Conservation (phyloP, 2,329 filamentous ascomycete genomes). For the Xylaria sp. region DNA sequence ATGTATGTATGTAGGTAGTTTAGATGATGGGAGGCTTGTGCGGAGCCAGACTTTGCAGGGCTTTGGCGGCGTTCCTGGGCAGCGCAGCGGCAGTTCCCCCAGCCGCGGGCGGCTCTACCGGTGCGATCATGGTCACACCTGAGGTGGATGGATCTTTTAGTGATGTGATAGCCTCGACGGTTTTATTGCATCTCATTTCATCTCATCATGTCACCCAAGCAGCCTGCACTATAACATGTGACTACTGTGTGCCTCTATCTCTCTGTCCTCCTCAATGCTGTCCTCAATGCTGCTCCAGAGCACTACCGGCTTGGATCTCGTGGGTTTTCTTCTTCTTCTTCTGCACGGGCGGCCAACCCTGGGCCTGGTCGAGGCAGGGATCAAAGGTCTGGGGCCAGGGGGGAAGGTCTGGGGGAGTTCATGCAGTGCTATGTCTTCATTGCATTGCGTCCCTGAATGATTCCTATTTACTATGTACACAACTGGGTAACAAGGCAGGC, state of each 20-base stretch:
- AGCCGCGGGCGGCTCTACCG: slow-evolving; percentile 27
- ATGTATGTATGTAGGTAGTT: not conserved
- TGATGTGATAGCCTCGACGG: slow-evolving; percentile 25
- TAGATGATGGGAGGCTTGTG: slow-evolving; percentile 26
- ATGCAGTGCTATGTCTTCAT: slow-evolving; percentile 20
- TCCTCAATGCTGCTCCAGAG: not conserved
- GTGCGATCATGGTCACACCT: slow-evolving; percentile 25
- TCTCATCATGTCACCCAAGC: slow-evolving; percentile 24
- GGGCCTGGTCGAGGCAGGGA: slow-evolving; percentile 13
- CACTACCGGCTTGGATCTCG: not conserved
- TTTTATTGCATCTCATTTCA: slow-evolving; percentile 29
- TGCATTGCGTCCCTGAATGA: slow-evolving; percentile 9
- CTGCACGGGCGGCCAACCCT: slow-evolving; percentile 21
- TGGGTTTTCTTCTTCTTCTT: slow-evolving; percentile 27
- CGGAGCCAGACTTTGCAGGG: slow-evolving; percentile 25
- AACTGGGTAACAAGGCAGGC: not conserved
- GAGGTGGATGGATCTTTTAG: slow-evolving; percentile 21
- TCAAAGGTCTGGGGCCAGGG: slow-evolving; percentile 21
- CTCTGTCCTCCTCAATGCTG: too few relatives aligned
- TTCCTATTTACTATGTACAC: not conserved
- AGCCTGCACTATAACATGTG: too few relatives aligned
- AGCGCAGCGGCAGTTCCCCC: slow-evolving; percentile 27
- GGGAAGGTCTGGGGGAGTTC: slow-evolving; percentile 20
- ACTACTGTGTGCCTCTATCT: too few relatives aligned
- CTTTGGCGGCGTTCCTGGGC: slow-evolving; percentile 27